Percentiles rank a stretch among this genome's conserved stretches.
Evolutionary conservation across 169 alveolate genomes (phyloP).

Genomic region (Theileria sp.): DNA sequence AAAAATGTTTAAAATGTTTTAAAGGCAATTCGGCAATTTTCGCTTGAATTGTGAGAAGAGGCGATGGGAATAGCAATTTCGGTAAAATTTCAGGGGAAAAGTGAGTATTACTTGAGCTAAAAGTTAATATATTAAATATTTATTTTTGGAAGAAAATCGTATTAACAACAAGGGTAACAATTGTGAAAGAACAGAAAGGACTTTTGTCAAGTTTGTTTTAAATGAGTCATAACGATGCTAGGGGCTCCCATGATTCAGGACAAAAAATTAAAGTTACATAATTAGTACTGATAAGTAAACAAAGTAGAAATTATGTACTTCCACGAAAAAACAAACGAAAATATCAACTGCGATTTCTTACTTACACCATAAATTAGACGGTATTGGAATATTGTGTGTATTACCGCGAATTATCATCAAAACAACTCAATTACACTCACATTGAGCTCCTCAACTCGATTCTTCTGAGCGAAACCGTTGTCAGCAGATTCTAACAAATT

Average conservation of each 20-base stretch:
- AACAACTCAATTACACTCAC: background rate
- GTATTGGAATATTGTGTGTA: slow-evolving; percentile 3
- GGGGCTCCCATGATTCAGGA: background rate
- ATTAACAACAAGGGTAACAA: background rate
- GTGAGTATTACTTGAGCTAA: background rate
- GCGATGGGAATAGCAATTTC: background rate
- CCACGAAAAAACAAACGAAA: background rate
- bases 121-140: too few species aligned
- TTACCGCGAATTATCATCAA: background rate
- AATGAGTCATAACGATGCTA: background rate
- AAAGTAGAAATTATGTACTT: background rate
- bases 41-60: background rate
- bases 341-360: background rate
- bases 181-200: background rate
- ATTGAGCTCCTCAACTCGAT: background rate
- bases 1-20: background rate
- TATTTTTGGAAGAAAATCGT: background rate
- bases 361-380: slow-evolving; percentile 15
- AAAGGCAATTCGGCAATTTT: background rate
- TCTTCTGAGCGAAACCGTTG: background rate
- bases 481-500: background rate
- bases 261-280: background rate
- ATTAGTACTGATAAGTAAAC: background rate
- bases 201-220: background rate
- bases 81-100: background rate